Evolutionary conservation across 768 basidiomycete species (phyloP).

Genomic region (Tephrocybe sp.): DNA sequence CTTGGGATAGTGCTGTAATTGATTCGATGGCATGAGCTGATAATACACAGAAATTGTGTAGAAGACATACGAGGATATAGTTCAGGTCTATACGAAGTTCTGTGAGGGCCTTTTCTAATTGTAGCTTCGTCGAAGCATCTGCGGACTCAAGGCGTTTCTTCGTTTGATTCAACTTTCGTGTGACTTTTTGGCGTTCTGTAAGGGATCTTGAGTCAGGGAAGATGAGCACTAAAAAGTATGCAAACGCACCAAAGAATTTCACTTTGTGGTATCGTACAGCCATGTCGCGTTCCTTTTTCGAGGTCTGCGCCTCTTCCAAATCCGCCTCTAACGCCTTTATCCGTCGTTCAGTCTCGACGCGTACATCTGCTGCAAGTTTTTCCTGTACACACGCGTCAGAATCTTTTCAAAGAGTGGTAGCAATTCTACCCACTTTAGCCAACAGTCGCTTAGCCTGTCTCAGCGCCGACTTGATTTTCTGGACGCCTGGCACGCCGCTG

Average conservation of each 20-base stretch:
- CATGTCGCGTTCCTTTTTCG: slow-evolving; percentile 67
- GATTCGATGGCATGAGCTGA: not conserved
- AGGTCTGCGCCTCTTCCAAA: slow-evolving; percentile 57
- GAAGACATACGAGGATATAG: slow-evolving; percentile 69
- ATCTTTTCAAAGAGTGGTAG: not conserved
- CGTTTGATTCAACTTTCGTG: slow-evolving; percentile 71
- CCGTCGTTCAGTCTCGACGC: slow-evolving; percentile 78
- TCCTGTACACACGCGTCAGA: slow-evolving; percentile 42
- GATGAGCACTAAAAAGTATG: not conserved
- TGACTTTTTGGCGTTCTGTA: slow-evolving; percentile 83
- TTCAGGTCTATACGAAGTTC: slow-evolving; percentile 85
- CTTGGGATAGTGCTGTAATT: slow-evolving; percentile 74
- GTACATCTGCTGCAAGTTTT: slow-evolving; percentile 78
- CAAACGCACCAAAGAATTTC: slow-evolving; percentile 86
- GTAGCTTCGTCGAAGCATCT: slow-evolving; percentile 32
- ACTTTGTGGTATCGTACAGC: slow-evolving; percentile 84
- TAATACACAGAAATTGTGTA: too few relatives aligned
- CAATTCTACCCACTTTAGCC: slow-evolving; percentile 55
- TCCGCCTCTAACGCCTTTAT: slow-evolving; percentile 74
- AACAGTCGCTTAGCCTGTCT: slow-evolving; percentile 82
- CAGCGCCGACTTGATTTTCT: slow-evolving; percentile 82
- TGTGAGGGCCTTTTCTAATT: slow-evolving; percentile 46
- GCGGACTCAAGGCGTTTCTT: slow-evolving; percentile 48
- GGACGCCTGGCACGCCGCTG: slow-evolving; percentile 58
- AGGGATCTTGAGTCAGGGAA: not conserved